Percentiles rank a stretch among this genome's conserved stretches.
phyloP scores from a whole-genome alignment of 169 alveolate species.

The Perkinsus marinus region DNA sequence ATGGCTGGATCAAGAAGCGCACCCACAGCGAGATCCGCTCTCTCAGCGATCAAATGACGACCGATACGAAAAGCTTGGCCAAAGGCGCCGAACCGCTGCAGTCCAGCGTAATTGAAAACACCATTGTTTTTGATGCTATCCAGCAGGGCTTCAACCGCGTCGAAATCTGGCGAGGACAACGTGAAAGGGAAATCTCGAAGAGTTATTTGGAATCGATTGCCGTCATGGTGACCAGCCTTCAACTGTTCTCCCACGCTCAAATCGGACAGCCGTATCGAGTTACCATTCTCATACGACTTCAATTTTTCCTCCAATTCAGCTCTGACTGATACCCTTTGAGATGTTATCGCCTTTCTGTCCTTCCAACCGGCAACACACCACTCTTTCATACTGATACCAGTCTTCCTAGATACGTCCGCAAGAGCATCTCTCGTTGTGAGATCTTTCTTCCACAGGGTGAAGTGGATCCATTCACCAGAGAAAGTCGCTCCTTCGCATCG shows the following conservation, averaged over 20 bases:
- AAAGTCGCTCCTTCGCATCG: background rate
- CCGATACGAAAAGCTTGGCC: conserved; percentile 31
- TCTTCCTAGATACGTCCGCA: conserved; percentile 17
- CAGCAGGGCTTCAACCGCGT: conserved; percentile 1
- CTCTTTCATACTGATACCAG: conserved; percentile 22
- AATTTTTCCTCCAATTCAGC: conserved; percentile 16
- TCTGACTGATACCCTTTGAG: conserved; percentile 21
- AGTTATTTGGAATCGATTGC: conserved; percentile 35
- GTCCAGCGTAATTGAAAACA: conserved; percentile 37
- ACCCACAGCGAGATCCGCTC: conserved; percentile 30
- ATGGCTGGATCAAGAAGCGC: conserved; percentile 26
- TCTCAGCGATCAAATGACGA: conserved; percentile 23
- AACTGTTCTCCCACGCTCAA: conserved; percentile 22
- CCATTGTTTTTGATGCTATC: conserved; percentile 22
- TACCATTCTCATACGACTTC: background rate
- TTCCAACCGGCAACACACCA: conserved; percentile 35
- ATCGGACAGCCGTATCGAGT: conserved; percentile 29
- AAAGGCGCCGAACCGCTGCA: conserved; percentile 39
- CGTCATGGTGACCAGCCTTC: conserved; percentile 34
- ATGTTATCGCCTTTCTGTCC: conserved; percentile 41
- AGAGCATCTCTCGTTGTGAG: conserved; percentile 32
- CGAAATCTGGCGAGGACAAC: conserved; percentile 7
- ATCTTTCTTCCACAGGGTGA: conserved; percentile 30
- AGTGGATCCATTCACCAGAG: conserved; percentile 1
- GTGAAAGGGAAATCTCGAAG: conserved; percentile 24